phyloP scores from a whole-genome alignment of 73 alveolate species.

The Blepharisma japonicum region DNA sequence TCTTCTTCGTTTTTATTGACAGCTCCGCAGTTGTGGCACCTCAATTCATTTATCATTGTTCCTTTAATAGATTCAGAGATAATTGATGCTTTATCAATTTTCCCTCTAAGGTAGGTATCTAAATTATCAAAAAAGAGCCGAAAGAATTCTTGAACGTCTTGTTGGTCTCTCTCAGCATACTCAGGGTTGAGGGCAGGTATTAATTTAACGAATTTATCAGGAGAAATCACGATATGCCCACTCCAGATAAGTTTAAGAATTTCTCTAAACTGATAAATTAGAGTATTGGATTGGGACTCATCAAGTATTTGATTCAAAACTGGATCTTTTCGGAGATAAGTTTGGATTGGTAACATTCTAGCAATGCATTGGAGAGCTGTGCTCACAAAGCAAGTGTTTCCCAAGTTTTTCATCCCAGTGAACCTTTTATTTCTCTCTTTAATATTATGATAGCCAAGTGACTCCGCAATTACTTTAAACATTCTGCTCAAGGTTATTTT shows the following conservation, averaged over 20 bases:
- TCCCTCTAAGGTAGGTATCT: background rate
- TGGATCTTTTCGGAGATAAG: background rate
- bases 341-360: background rate
- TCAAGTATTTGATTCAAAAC: too few species aligned
- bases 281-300: too few species aligned
- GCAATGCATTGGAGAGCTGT: background rate
- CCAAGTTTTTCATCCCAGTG: background rate
- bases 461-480: too few species aligned
- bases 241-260: too few species aligned
- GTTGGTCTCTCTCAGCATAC: background rate
- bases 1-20: background rate
- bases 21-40: background rate
- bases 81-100: background rate
- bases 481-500: too few species aligned
- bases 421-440: too few species aligned
- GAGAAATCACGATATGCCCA: too few species aligned
- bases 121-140: background rate
- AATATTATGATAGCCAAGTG: too few species aligned
- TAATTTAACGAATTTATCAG: background rate
- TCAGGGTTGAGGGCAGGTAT: too few species aligned
- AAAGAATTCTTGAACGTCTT: background rate
- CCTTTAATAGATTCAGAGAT: background rate
- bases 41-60: background rate
- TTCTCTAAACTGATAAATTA: too few species aligned
- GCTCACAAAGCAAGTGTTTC: constrained; percentile 20